Evolutionary conservation across 163 green algal species (phyloP), one percentile per base, ranked within the genome.

Genomic region (Chlorella variabilis): DNA sequence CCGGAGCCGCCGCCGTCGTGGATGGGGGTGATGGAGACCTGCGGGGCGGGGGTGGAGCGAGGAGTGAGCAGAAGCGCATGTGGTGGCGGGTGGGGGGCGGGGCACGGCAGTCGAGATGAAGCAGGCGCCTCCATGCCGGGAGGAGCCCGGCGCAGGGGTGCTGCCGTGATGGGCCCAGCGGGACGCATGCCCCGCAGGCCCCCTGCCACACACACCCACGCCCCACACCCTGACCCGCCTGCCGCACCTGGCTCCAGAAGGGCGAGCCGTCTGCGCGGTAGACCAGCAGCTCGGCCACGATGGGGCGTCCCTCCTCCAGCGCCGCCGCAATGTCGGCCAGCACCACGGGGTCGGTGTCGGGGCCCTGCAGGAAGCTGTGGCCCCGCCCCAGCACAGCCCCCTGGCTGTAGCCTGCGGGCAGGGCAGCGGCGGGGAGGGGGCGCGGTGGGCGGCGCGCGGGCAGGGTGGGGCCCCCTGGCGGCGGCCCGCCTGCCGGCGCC

Each of bases 291-390:
- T 94, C 76, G 2, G 49, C 76, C 23, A 68, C 66, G 29, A 76
- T 42, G 6, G 76, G 63, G 17, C 76, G 45, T 25, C 49, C 42
- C 49, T 77, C 79, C 2, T 78, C 56, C 21, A 94, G 58, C 23
- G 76, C 76, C 3, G 65, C 76, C 27, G 66, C 63, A 56, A 82
- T 63, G 41, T 82, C 76, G 4, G 76, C 70, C 18, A 92, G 34
- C 5, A 81, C 78, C 2, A 63, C 77, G 0, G 77, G 42, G 71
- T 88, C 84, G 31, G 89, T 91, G 76, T 81, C 85, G 17, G 83
- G 79, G 23, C 85, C 89, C 71, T 96, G 92, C 77, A 96, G 86
- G 68, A 97, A 95, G 77, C 91, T 86, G 89, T 94, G 95, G 85
- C 95, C 94, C 58, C 87, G 88, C 48, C 93, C 91, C 27, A 97